Base-by-base conservation (phyloP, 441 rosid genomes). In the Mallotus repandus region DNA sequence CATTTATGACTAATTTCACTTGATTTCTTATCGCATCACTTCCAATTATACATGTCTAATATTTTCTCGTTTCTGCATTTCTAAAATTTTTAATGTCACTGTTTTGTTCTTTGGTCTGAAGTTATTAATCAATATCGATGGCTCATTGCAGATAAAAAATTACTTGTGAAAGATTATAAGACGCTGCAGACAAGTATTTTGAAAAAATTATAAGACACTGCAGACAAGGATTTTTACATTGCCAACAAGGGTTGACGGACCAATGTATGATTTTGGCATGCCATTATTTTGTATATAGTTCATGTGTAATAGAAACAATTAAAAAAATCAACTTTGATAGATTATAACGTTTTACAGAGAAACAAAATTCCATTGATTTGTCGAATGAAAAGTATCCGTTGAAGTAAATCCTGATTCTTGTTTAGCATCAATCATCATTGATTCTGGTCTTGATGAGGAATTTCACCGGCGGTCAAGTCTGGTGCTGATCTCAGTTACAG, bases 71-170 rank as follows among this genome's bases (percentile, higher is more conserved):
- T 49, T 18, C 12, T 4, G 1, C 12, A 15, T 57, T n/a, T 9
- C 2, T 45, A 49, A 10, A 8, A 35, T 38, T 43, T 21, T 41
- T 38, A 9, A 15, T 57, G 13, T 60, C 12, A 12, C 25, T 13
- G 9, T 66, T 46, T 8, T 66, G 2, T 10, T 12, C 35, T 46
- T 66, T 35, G 0, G 25, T 14, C 54, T 50, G 0, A 50, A 8
- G 9, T 9, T 48, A 8, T 9, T 48, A 8, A 65, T 22, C 1
- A 45, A 48, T 65, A 21, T 49, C 15, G 9, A 4, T 43, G 19
- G 46, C 55, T 3, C 50, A n/a, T 68, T 68, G 73, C 73, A 60
- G 73, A 69, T 74, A 15, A 59, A 49, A 18, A 60, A 66, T 14
- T 5, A 49, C n/a, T 25, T 11, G 43, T 8, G 63, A 11, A 25